phyloP scores from a whole-genome alignment of 257 asterid genomes.

The Datura wrightii region DNA sequence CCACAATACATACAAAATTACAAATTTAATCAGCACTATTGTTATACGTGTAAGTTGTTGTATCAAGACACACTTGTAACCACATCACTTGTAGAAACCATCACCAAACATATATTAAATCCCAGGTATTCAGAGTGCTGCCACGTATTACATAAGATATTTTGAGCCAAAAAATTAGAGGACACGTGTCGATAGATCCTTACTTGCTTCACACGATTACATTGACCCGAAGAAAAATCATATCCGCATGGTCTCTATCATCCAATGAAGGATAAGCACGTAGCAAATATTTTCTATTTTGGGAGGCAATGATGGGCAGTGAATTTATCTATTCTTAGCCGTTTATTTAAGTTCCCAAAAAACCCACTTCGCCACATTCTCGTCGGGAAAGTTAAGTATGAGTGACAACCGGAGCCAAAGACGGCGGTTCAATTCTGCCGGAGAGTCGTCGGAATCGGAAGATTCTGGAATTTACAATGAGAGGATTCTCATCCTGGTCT shows the following conservation, averaged over 20 bases:
- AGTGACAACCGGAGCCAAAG: slow-evolving; percentile 42
- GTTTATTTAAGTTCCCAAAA: not conserved
- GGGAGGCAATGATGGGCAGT: slow-evolving; percentile 17
- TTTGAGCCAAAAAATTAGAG: slow-evolving; percentile 15
- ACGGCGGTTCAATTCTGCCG: slow-evolving; percentile 27
- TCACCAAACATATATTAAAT: not conserved
- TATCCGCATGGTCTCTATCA: slow-evolving; percentile 19
- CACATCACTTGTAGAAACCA: not conserved
- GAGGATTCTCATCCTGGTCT: slow-evolving; percentile 54
- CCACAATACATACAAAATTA: not conserved
- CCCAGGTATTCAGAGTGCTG: not conserved
- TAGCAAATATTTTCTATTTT: not conserved
- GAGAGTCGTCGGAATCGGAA: slow-evolving; percentile 41
- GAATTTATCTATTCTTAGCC: not conserved
- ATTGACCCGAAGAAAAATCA: not conserved
- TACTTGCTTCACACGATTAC: slow-evolving; percentile 2
- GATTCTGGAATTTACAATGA: slow-evolving; percentile 67
- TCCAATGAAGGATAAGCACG: slow-evolving; percentile 32
- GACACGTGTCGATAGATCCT: slow-evolving; percentile 31
- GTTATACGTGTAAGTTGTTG: not conserved
- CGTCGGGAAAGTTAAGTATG: slow-evolving; percentile 35
- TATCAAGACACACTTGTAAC: slow-evolving; percentile 28
- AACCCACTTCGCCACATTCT: not conserved
- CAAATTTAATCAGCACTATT: not conserved
- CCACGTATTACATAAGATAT: slow-evolving; percentile 38